Evolutionary conservation across 192 early-diverging fungal genomes (phyloP), one percentile per base, ranked within the genome.

Genomic region (Dissophora globulifera): DNA sequence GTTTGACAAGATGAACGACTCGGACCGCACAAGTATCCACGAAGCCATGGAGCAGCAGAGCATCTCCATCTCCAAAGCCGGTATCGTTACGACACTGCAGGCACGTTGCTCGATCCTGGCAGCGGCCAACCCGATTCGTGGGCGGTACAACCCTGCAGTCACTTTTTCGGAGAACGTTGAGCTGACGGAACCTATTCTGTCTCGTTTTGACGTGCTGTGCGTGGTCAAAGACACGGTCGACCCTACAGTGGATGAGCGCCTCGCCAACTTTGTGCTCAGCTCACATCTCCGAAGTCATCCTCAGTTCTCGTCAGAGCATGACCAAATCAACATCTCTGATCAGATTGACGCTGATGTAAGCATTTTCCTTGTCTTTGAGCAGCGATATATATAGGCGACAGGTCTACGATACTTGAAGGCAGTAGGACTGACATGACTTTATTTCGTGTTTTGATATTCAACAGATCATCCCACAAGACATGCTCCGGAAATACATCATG

Each of bases 111-210:
- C 92, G 3, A 87, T 95, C 42, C 65, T 93, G 16, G 92, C 92
- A 1, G 93, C 92, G 12, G 92, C 92, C 61, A 95, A 95, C 67
- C 92, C 93, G 32, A 89, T 93, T 48, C 86, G 92, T 42, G 93
- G 93, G 47, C 89, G 93, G 40, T 95, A 95, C 80, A 92, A 93
- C 60, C 86, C 93, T n/a, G 89, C 92, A 40, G 86, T 97, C 20
- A 91, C 96, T 0, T 96, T 99, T 58, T 94, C 94, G 33, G 91
- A 95, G 78, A 99, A 99, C 67, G 97, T 99, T 20, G 95, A 99
- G 79, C 82, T 99, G 62, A 99, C 97, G 0, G 97, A 99, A 69
- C 97, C 97, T 17, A 99, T 99, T 67, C 69, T 99, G 67, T 99
- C 97, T 23, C 96, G 97, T 74, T 99, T 99, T 61, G 97, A 99